Percentiles rank a stretch among this genome's conserved stretches.
phyloP scores from a whole-genome alignment of 768 basidiomycete genomes.

The Daedaleopsis sinensis region DNA sequence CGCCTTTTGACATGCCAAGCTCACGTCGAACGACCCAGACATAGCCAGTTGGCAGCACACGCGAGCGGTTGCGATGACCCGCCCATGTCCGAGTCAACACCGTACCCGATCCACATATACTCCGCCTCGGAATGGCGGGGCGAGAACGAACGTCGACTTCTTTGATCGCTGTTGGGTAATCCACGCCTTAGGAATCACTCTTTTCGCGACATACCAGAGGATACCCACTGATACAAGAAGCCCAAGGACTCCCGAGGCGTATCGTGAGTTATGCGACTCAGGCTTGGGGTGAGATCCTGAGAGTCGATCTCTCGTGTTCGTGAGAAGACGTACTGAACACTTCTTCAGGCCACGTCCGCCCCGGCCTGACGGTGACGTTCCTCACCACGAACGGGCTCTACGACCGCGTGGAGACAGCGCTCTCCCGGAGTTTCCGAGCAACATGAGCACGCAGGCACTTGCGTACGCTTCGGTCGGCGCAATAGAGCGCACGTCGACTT shows the following conservation, averaged over 20 bases:
- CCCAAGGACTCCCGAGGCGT: too few relatives aligned
- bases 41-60: too few relatives aligned
- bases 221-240: background rate
- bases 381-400: slow-evolving; percentile 6
- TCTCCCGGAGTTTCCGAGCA: slow-evolving; percentile 8
- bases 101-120: too few relatives aligned
- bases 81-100: too few relatives aligned
- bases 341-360: slow-evolving; percentile 17
- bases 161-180: too few relatives aligned
- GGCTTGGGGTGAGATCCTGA: background rate
- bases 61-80: too few relatives aligned
- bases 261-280: background rate
- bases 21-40: too few relatives aligned
- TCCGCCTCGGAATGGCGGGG: too few relatives aligned
- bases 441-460: slow-evolving; percentile 1
- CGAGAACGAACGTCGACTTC: too few relatives aligned
- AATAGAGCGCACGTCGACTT: background rate
- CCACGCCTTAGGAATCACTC: too few relatives aligned
- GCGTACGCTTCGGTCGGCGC: slow-evolving; percentile 1
- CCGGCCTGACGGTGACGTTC: slow-evolving; percentile 11
- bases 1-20: too few relatives aligned
- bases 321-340: too few relatives aligned
- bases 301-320: background rate
- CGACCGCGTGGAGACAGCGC: slow-evolving; percentile 12
- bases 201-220: background rate